Evolutionary conservation across 148 eudicot genomes (phyloP), one percentile per base, ranked within the genome.

Genomic region (Limonium bicolor): DNA sequence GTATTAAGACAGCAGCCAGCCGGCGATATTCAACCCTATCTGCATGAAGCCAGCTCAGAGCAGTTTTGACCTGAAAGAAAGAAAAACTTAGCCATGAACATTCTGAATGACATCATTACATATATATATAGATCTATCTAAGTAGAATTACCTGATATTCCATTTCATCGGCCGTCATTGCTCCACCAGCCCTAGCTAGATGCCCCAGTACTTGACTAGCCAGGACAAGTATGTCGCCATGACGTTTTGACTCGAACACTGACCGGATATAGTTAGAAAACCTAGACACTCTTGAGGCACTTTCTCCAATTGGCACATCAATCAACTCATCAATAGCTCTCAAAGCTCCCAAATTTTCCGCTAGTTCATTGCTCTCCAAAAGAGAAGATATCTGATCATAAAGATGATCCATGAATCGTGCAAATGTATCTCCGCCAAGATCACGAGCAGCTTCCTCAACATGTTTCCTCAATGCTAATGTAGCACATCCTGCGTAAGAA

Each of bases 81-180:
- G 46, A 55, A 23, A n/a, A n/a, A n/a, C n/a, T n/a, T n/a, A n/a
- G n/a, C n/a, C n/a, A n/a, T n/a, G n/a, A n/a, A n/a, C n/a, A n/a
- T n/a, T n/a, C n/a, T n/a, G n/a, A n/a, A n/a, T n/a, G n/a, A n/a
- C n/a, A n/a, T n/a, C n/a, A n/a, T n/a, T n/a, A n/a, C n/a, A n/a
- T n/a, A n/a, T n/a, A n/a, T n/a, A n/a, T n/a, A n/a, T n/a, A n/a
- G n/a, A n/a, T n/a, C n/a, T n/a, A n/a, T n/a, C n/a, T n/a, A n/a
- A n/a, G n/a, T n/a, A 15, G 28, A 47, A 38, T 21, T 40, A 84
- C 97, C 82, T 80, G 93, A 44, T 73, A 72, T 61, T 90, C 97
- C 56, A 90, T 87, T 71, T 90, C 97, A 70, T 84, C 95, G 4
- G 95, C 95, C 11, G 97, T 80, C 95, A 84, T 78, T 55, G 97